These are phyloP conservation scores for Xerocomellus dryophilus DNA, from an alignment of 768 basidiomycete species.

Conservation along the genomic window DNA sequence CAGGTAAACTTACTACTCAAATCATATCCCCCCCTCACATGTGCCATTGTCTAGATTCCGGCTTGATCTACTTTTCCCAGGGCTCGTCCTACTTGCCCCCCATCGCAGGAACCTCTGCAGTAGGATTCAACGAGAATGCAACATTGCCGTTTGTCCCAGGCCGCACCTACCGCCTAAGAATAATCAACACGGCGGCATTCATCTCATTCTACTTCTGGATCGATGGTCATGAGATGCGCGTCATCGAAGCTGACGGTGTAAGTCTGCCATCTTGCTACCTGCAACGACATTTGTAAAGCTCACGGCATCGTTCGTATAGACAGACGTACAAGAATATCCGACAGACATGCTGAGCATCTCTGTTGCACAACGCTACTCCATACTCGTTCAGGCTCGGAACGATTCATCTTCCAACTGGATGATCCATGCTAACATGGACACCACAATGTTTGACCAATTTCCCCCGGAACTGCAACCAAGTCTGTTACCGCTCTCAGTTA, in stretches of 20 bases:
- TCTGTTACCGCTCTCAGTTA: conserved; percentile 35
- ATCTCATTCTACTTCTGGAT: conserved; percentile 83
- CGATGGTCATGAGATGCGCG: conserved; percentile 80
- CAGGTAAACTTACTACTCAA: too few relatives aligned
- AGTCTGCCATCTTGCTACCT: conserved; percentile 23
- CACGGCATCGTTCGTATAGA: conserved; percentile 38
- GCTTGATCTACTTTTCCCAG: conserved; percentile 80
- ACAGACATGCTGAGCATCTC: conserved; percentile 72
- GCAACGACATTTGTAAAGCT: background rate
- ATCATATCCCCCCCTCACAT: too few relatives aligned
- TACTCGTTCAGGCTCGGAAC: conserved; percentile 89
- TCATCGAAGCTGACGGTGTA: conserved; percentile 84
- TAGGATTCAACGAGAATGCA: conserved; percentile 86
- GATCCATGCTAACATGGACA: conserved; percentile 89
- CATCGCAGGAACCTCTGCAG: conserved; percentile 50
- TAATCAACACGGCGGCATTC: conserved; percentile 82
- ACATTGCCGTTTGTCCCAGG: conserved; percentile 79
- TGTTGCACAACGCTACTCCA: conserved; percentile 90
- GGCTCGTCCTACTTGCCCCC: conserved; percentile 68
- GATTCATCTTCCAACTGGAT: conserved; percentile 82
- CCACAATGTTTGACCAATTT: conserved; percentile 82
- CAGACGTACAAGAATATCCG: conserved; percentile 71
- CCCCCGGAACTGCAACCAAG: conserved; percentile 74
- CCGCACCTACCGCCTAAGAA: conserved; percentile 84
- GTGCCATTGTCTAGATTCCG: conserved; percentile 51